A percentile compares a stretch with the other conserved stretches of the same genome.
Conservation (phyloP, 202 grass and related monocot species). For the Panicum virgatum region DNA sequence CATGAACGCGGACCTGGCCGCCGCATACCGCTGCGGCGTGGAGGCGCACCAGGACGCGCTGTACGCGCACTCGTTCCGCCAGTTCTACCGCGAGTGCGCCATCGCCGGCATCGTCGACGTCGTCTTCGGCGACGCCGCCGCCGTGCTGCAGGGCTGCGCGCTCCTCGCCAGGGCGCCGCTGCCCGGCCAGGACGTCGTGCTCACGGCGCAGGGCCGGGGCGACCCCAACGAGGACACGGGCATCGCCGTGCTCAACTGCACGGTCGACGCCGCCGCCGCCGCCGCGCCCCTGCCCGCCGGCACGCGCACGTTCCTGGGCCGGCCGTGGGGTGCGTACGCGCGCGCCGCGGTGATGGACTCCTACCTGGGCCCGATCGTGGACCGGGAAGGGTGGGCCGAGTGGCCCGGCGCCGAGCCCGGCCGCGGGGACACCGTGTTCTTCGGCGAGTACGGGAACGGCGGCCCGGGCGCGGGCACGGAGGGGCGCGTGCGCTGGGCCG, state of each 20-base stretch:
- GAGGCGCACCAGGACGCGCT: constrained; percentile 80
- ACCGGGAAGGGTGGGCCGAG: constrained; percentile 56
- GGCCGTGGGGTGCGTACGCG: constrained; percentile 70
- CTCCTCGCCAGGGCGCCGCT: constrained; percentile 52
- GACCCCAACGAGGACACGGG: constrained; percentile 77
- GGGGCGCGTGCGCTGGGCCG: constrained; percentile 58
- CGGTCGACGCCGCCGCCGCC: constrained; percentile 29
- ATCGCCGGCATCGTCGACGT: constrained; percentile 77
- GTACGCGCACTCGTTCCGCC: constrained; percentile 89
- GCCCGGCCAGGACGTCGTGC: constrained; percentile 55
- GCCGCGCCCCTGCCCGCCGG: neutral
- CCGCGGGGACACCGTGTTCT: constrained; percentile 59
- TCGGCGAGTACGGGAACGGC: constrained; percentile 79
- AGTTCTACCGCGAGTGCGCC: constrained; percentile 90
- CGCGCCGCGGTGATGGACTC: constrained; percentile 69
- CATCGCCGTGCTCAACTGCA: constrained; percentile 79
- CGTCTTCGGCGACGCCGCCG: constrained; percentile 86
- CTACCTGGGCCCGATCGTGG: constrained; percentile 58
- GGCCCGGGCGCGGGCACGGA: constrained; percentile 62
- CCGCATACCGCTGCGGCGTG: constrained; percentile 67
- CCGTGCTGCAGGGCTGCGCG: constrained; percentile 74
- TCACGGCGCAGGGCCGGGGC: constrained; percentile 60
- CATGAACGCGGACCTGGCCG: constrained; percentile 67
- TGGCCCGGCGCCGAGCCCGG: constrained; percentile 51
- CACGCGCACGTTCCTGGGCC: constrained; percentile 63